phyloP scores from a whole-genome alignment of 768 basidiomycete species.

The Tulasnella sp. region DNA sequence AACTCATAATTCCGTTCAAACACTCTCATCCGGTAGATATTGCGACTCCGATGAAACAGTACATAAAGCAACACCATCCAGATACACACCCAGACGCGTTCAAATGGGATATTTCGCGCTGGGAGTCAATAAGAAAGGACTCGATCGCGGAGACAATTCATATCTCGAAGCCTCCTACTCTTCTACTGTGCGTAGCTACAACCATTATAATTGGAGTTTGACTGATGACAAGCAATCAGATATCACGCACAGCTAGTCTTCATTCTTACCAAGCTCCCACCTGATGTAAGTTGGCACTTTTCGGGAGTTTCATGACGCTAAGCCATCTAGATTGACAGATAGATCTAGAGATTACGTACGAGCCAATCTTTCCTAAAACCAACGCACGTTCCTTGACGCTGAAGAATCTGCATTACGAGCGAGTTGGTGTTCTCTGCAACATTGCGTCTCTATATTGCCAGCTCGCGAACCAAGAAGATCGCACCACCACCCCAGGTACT shows the following conservation, averaged over 20 bases:
- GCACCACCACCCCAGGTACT: constrained; percentile 62
- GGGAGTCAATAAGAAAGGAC: constrained; percentile 54
- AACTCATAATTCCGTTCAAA: constrained; percentile 63
- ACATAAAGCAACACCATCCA: constrained; percentile 48
- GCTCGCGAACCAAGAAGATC: constrained; percentile 57
- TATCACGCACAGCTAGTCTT: constrained; percentile 87
- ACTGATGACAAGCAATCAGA: constrained; percentile 30
- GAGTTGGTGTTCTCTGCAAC: constrained; percentile 69
- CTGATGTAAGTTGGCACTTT: constrained; percentile 42
- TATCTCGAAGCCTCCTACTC: constrained; percentile 39
- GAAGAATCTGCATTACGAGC: constrained; percentile 68
- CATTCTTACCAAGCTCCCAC: constrained; percentile 71
- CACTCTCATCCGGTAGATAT: constrained; percentile 46
- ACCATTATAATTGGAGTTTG: neutral
- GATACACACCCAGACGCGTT: constrained; percentile 78
- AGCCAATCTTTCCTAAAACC: constrained; percentile 48
- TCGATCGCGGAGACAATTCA: constrained; percentile 40
- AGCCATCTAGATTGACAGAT: constrained; percentile 37
- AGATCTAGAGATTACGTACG: constrained; percentile 56
- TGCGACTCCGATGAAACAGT: constrained; percentile 42
- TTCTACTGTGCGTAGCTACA: constrained; percentile 43
- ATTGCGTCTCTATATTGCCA: constrained; percentile 77
- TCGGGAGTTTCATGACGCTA: constrained; percentile 22
- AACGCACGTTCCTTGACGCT: constrained; percentile 45
- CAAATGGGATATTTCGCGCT: constrained; percentile 56